phyloP scores from a whole-genome alignment of 2,329 filamentous ascomycete genomes.

The Aureobasidium musti region DNA sequence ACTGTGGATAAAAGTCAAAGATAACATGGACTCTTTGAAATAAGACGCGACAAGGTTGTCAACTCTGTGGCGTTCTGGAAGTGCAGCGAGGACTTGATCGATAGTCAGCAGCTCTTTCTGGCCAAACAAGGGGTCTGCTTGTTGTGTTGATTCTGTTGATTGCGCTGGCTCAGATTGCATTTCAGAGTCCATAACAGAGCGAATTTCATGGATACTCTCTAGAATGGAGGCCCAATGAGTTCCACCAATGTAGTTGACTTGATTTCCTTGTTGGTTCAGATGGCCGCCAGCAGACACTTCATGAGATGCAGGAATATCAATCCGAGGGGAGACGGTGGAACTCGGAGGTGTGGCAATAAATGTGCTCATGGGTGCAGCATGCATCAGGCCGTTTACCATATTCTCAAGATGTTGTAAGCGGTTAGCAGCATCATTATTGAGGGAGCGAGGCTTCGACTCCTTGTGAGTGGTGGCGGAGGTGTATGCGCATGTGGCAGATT shows the following conservation, averaged over 20 bases:
- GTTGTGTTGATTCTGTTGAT: not conserved
- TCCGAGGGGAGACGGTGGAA: not conserved
- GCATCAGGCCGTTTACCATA: slow-evolving; percentile 24
- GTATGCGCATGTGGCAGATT: slow-evolving; percentile 2
- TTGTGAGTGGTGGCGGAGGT: not conserved
- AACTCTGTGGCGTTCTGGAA: slow-evolving; percentile 5
- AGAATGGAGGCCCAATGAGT: slow-evolving; percentile 28
- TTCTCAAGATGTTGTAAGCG: slow-evolving; percentile 27
- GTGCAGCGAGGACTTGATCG: not conserved
- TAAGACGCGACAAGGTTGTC: slow-evolving; percentile 9
- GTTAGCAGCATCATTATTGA: not conserved
- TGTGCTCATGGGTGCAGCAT: not conserved
- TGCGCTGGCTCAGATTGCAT: not conserved
- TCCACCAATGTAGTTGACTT: slow-evolving; percentile 21
- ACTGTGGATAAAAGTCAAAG: slow-evolving; percentile 24
- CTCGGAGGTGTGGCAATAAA: not conserved
- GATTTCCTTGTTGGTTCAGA: slow-evolving; percentile 12
- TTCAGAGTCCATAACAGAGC: slow-evolving; percentile 12
- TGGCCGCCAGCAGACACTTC: slow-evolving; percentile 15
- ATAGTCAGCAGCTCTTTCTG: slow-evolving; percentile 10
- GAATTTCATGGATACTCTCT: slow-evolving; percentile 25
- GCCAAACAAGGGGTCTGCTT: slow-evolving; percentile 17
- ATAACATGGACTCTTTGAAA: slow-evolving; percentile 8
- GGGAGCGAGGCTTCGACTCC: not conserved
- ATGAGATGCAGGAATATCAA: not conserved